Base-by-base conservation (phyloP, 768 basidiomycete species). In the Leucocoprinus sp. region DNA sequence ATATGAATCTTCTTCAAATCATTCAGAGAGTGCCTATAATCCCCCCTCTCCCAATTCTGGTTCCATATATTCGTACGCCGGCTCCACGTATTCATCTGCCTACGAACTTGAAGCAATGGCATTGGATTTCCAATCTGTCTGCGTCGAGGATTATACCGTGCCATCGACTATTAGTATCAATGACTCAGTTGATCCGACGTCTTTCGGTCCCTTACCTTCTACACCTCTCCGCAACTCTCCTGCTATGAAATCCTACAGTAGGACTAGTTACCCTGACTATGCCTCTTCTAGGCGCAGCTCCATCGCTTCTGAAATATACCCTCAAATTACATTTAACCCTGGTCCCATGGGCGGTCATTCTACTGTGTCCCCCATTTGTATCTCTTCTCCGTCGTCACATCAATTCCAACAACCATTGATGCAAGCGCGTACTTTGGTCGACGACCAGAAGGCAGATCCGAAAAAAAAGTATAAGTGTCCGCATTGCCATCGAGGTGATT, bases 401-500 rank as follows among this genome's bases (percentile, higher is more conserved):
- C n/a, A 66, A 7, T 55, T 72, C 22, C 39, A 41, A 15, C 45
- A 40, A 8, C 39, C 46, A 4, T 35, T 48, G 31, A 19, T 48
- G 1, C 57, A 75, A 3, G 64, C 78, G 2, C 65, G 70, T 8
- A 64, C 71, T 42, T 59, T 70, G 15, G 60, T 66, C 19, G 70
- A 76, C 17, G 76, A 78, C 23, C 62, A 64, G 31, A 78, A 75
- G 53, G 69, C 70, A 12, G 86, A 87, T 50, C 74, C 81, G 7
- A 78, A 83, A 57, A 84, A 82, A 63, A 87, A 84, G 56, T 89
- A 89, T 59, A 81, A 76, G 55, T 92, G 89, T 56, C 61, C 73
- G 8, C 70, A 70, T 21, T 92, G 89, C 59, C 81, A 82, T 15
- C 70, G 87, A 67, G 78, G 87, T 89, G 56, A 45, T 57, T 41